Percentiles rank a stretch among this genome's conserved stretches.
Conservation (phyloP, 768 basidiomycete genomes). For the Collybia mongolica region DNA sequence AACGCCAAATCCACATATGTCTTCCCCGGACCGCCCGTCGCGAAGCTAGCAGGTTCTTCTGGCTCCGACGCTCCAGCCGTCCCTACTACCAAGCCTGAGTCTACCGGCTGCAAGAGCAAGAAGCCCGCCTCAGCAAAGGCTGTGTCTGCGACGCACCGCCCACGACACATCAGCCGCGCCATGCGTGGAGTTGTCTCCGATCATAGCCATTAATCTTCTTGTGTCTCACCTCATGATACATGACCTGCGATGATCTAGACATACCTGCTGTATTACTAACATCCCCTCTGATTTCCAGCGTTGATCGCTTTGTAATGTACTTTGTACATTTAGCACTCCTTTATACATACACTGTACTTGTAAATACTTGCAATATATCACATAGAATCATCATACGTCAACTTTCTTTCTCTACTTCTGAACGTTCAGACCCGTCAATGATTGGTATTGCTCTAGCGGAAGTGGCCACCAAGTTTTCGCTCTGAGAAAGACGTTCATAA, state of each 20-base stretch:
- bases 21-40: conserved; percentile 56
- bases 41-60: conserved; percentile 27
- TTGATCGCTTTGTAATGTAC: not conserved
- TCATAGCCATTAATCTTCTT: conserved; percentile 4
- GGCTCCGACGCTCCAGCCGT: not conserved
- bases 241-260: not conserved
- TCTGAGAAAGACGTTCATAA: too few species aligned
- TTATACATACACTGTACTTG: too few species aligned
- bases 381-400: too few species aligned
- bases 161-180: conserved; percentile 25
- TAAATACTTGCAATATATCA: too few species aligned
- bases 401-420: too few species aligned
- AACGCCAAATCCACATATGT: conserved; percentile 28
- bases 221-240: not conserved
- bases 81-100: not conserved
- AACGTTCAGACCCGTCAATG: too few species aligned
- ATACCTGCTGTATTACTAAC: not conserved
- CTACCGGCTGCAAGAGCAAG: conserved; percentile 1
- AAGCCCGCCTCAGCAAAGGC: conserved; percentile 2
- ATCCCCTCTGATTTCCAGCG: not conserved
- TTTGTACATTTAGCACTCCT: too few species aligned
- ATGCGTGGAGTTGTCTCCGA: conserved; percentile 24
- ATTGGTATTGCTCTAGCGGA: too few species aligned
- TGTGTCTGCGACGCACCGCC: conserved; percentile 12
- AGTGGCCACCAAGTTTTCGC: too few species aligned